Conservation (phyloP, 176 grass and related monocot genomes). For the Aegilops sharonensis region DNA sequence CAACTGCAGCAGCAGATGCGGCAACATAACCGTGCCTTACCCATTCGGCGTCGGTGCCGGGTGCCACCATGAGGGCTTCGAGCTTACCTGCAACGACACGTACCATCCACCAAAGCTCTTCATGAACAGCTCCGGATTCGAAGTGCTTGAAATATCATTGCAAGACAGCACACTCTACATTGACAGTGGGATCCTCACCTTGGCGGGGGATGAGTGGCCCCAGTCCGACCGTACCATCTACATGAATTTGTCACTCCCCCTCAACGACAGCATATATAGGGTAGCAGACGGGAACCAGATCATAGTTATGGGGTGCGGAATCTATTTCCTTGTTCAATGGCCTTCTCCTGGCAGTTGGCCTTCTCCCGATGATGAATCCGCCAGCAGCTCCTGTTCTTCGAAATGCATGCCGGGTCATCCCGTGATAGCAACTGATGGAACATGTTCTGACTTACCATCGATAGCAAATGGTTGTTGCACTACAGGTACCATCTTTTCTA, state of each 20-base stretch:
- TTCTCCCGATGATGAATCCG: too few relatives aligned
- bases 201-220: neutral
- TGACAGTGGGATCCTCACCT: neutral
- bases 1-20: neutral
- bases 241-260: neutral
- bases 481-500: too few relatives aligned
- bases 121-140: neutral
- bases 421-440: neutral
- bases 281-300: neutral
- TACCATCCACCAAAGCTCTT: neutral
- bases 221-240: too few relatives aligned
- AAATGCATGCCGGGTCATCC: neutral
- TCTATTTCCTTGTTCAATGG: neutral
- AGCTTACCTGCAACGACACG: neutral
- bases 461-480: neutral
- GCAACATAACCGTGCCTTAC: conserved; percentile 4
- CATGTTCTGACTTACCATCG: neutral
- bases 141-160: neutral
- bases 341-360: too few relatives aligned
- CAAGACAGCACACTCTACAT: neutral
- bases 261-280: neutral
- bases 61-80: neutral
- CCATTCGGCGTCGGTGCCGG: neutral
- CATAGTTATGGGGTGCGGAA: neutral
- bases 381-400: too few relatives aligned